Percentiles rank a stretch among this genome's conserved stretches.
Evolutionary conservation across 2,329 filamentous ascomycete genomes (phyloP).

Genomic region (Botrytis squamosa): DNA sequence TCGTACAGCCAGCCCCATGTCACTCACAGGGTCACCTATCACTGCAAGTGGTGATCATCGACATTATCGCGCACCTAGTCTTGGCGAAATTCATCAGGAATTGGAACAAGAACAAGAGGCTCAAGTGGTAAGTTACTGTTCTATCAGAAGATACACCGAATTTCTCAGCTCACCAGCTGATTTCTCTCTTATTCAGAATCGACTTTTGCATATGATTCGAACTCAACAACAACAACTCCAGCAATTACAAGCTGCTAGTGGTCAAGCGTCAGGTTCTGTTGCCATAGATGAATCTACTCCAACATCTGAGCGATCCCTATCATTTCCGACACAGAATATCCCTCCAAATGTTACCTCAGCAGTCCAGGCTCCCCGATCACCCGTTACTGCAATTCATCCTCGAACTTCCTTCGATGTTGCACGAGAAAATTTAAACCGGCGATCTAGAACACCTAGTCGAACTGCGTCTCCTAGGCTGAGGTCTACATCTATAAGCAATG

Average conservation of each 20-base stretch:
- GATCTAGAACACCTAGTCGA: slow-evolving; percentile 59
- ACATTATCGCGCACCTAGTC: slow-evolving; percentile 66
- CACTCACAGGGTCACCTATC: slow-evolving; percentile 50
- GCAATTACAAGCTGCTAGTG: slow-evolving; percentile 50
- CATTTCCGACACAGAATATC: slow-evolving; percentile 43
- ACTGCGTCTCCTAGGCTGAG: slow-evolving; percentile 55
- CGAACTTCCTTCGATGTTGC: slow-evolving; percentile 60
- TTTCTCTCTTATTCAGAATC: slow-evolving; percentile 53
- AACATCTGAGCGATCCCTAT: slow-evolving; percentile 48
- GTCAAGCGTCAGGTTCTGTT: slow-evolving; percentile 43
- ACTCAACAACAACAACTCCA: slow-evolving; percentile 71
- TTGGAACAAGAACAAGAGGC: slow-evolving; percentile 77
- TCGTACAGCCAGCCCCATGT: slow-evolving; percentile 46
- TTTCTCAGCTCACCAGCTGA: neutral
- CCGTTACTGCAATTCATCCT: slow-evolving; percentile 42
- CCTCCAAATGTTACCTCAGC: slow-evolving; percentile 41
- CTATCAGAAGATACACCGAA: neutral
- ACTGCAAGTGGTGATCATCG: slow-evolving; percentile 50
- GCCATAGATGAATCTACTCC: slow-evolving; percentile 44
- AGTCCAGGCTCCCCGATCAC: slow-evolving; percentile 52
- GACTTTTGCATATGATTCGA: slow-evolving; percentile 73
- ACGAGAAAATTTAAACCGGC: slow-evolving; percentile 53
- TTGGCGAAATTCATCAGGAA: slow-evolving; percentile 77
- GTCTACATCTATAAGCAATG: slow-evolving; percentile 57
- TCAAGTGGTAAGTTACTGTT: slow-evolving; percentile 59